Base-by-base conservation (phyloP, 495 filamentous ascomycete genomes). In the Acidiella bohemica region DNA sequence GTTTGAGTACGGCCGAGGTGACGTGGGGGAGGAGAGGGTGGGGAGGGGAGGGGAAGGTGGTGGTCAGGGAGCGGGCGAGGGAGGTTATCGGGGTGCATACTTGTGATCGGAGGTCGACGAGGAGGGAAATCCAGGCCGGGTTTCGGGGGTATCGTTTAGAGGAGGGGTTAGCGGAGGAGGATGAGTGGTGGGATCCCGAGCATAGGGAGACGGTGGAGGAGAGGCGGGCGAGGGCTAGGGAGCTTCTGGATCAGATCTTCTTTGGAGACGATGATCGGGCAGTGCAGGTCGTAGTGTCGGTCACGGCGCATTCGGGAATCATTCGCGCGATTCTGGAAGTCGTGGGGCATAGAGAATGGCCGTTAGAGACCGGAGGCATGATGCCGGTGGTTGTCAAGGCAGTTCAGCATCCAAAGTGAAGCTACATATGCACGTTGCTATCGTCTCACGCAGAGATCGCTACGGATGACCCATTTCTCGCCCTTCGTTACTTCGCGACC, bases 391-490 rank as follows among this genome's bases (percentile, higher is more conserved):
- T 63, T n/a, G 49, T 61, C 5, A 55, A 43, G 42, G 60, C 59
- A n/a, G n/a, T n/a, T n/a, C n/a, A n/a, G n/a, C n/a, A n/a, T n/a
- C n/a, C n/a, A n/a, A n/a, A n/a, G n/a, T n/a, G n/a, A n/a, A n/a
- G n/a, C n/a, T n/a, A n/a, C n/a, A n/a, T n/a, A n/a, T n/a, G n/a
- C n/a, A n/a, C n/a, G n/a, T n/a, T n/a, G n/a, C 25, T 27, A 7
- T 27, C 66, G 63, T 50, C 54, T 71, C 14, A 93, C 76, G 50
- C 85, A 85, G 39, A 94, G 59, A 66, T 94, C 88, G 36, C 79
- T 93, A 39, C 88, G 65, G 36, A 95, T 68, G 37, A 96, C 78
- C 87, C 87, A 95, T 57, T 94, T 95, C 58, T 93, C 85, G 11
- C 87, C 88, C 29, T 68, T 65, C 0, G 57, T 71, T 0, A 94